A percentile compares a stretch with the other conserved stretches of the same genome.
Evolutionary conservation across 2,329 filamentous ascomycete species (phyloP).

Genomic region (Scytalidium lignicola): DNA sequence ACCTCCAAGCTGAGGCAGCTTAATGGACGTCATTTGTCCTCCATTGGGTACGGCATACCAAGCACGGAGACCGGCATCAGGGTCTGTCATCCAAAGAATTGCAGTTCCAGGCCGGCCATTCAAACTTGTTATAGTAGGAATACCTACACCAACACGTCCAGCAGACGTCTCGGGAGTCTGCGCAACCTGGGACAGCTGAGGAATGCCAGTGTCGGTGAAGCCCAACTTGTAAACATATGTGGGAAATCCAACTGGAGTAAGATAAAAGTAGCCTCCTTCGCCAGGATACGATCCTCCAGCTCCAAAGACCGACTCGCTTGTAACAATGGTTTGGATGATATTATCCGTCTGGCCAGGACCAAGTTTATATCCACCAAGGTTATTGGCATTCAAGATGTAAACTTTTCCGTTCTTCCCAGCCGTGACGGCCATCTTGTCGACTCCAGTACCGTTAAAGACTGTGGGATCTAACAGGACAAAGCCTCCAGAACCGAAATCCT

Average conservation of each 20-base stretch:
- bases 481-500: conserved; percentile 34
- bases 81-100: conserved; percentile 34
- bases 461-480: conserved; percentile 29
- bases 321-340: conserved; percentile 31
- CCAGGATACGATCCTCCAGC: conserved; percentile 35
- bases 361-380: conserved; percentile 36
- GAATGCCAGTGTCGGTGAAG: conserved; percentile 24
- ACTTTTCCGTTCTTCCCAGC: conserved; percentile 35
- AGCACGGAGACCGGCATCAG: conserved; percentile 31
- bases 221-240: conserved; percentile 31
- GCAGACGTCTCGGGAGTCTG: conserved; percentile 24
- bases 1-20: conserved; percentile 28
- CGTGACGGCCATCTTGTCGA: conserved; percentile 32
- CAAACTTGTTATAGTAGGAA: conserved; percentile 31
- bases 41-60: conserved; percentile 34
- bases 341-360: conserved; percentile 31
- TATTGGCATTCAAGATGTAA: conserved; percentile 35
- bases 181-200: conserved; percentile 28
- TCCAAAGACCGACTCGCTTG: conserved; percentile 30
- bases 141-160: conserved; percentile 28
- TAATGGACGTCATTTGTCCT: conserved; percentile 26
- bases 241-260: conserved; percentile 29
- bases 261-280: conserved; percentile 39
- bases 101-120: conserved; percentile 29
- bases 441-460: conserved; percentile 29